These are phyloP conservation scores for Chamaecyparis obtusa DNA, from an alignment of 75 land plant species.

Conservation along the genomic window DNA sequence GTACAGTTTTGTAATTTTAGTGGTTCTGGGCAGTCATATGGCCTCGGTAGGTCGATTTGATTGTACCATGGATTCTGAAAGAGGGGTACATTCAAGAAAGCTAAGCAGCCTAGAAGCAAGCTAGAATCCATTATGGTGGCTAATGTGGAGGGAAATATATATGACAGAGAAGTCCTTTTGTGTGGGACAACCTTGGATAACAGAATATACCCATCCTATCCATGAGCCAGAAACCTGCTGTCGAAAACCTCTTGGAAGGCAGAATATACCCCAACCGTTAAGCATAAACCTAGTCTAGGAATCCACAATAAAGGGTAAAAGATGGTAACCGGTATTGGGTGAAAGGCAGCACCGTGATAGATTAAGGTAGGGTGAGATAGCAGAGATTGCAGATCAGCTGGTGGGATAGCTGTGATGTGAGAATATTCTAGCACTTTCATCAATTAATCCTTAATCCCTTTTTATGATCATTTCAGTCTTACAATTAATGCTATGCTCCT, in stretches of 20 bases:
- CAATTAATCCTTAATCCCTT: neutral
- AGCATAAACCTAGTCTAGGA: no score
- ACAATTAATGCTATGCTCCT: neutral
- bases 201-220: neutral
- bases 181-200: neutral
- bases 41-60: no score
- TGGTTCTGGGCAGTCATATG: no score
- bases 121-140: no score
- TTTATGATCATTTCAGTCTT: neutral
- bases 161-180: neutral
- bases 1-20: no score
- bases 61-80: no score
- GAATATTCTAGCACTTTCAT: neutral
- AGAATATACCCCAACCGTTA: neutral
- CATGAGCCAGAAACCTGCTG: neutral
- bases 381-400: neutral
- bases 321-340: neutral
- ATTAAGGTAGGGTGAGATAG: neutral
- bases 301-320: no score
- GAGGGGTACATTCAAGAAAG: no score
- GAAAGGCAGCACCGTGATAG: neutral
- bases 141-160: no score
- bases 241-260: neutral
- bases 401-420: neutral
- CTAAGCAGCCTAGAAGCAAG: no score